These are phyloP conservation scores for Phytophthora pini DNA, from an alignment of 352 stramenopile genomes.

Conservation along the genomic window DNA sequence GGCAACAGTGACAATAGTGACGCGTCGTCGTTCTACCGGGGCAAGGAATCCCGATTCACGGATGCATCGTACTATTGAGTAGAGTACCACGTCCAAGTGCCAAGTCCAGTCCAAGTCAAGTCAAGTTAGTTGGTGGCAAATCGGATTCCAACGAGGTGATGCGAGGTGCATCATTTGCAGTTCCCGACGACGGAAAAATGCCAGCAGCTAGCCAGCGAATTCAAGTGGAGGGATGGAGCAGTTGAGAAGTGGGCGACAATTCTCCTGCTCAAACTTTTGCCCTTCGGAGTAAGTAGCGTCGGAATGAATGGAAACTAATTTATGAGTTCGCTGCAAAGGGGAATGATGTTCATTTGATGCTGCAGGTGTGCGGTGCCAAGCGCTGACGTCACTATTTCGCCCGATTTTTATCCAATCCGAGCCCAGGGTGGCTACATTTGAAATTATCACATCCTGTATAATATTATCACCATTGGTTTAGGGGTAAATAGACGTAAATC, in stretches of 20 bases:
- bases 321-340: conserved; percentile 41
- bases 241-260: conserved; percentile 1
- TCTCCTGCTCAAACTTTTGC: background rate
- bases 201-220: conserved; percentile 6
- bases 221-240: conserved; percentile 24
- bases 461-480: background rate
- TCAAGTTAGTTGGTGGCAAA: conserved; percentile 3
- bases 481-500: background rate
- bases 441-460: conserved; percentile 3
- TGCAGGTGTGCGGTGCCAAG: conserved; percentile 12
- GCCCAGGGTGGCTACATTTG: conserved; percentile 20
- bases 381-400: background rate
- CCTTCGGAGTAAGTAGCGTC: conserved; percentile 24
- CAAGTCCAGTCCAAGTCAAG: conserved; percentile 12
- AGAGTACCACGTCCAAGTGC: conserved; percentile 18
- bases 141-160: background rate
- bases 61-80: conserved; percentile 45
- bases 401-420: conserved; percentile 18
- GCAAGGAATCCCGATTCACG: conserved; percentile 32
- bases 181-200: conserved; percentile 6
- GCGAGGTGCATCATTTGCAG: conserved; percentile 9
- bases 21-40: conserved; percentile 40
- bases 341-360: background rate
- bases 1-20: conserved; percentile 29
- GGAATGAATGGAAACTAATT: conserved; percentile 49